phyloP scores from a whole-genome alignment of 495 filamentous ascomycete genomes.

The Articulospora tetracladia region DNA sequence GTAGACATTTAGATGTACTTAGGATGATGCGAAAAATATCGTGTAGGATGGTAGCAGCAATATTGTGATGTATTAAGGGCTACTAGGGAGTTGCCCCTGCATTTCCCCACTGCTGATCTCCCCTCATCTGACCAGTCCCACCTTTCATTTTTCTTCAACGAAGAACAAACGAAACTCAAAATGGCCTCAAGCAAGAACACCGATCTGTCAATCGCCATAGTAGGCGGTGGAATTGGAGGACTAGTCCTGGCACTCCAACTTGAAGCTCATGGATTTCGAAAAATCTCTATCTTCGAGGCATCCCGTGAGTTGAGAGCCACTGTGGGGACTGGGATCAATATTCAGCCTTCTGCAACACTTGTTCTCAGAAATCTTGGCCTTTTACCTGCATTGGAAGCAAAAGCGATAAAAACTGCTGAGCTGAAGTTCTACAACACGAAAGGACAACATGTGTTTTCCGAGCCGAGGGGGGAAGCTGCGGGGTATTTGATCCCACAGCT shows the following conservation, averaged over 20 bases:
- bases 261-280: slow-evolving; percentile 9
- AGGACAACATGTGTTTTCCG: slow-evolving; percentile 14
- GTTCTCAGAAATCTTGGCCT: slow-evolving; percentile 10
- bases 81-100: no score
- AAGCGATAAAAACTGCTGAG: slow-evolving; percentile 10
- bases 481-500: slow-evolving; percentile 10
- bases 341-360: slow-evolving; percentile 11
- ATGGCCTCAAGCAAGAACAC: neutral
- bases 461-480: slow-evolving; percentile 9
- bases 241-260: slow-evolving; percentile 10
- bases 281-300: slow-evolving; percentile 7
- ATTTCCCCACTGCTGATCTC: neutral
- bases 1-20: no score
- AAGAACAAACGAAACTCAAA: neutral
- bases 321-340: slow-evolving; percentile 7
- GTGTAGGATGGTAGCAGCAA: no score
- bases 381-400: slow-evolving; percentile 6
- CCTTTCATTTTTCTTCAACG: neutral
- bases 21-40: no score
- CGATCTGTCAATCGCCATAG: slow-evolving; percentile 5
- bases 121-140: no score
- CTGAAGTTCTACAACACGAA: slow-evolving; percentile 9
- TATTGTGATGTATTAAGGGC: no score
- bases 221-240: slow-evolving; percentile 9
- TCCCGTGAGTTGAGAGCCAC: slow-evolving; percentile 11